These are phyloP conservation scores for Exophiala sideris DNA, from an alignment of 2,329 filamentous ascomycete genomes.

Conservation along the genomic window DNA sequence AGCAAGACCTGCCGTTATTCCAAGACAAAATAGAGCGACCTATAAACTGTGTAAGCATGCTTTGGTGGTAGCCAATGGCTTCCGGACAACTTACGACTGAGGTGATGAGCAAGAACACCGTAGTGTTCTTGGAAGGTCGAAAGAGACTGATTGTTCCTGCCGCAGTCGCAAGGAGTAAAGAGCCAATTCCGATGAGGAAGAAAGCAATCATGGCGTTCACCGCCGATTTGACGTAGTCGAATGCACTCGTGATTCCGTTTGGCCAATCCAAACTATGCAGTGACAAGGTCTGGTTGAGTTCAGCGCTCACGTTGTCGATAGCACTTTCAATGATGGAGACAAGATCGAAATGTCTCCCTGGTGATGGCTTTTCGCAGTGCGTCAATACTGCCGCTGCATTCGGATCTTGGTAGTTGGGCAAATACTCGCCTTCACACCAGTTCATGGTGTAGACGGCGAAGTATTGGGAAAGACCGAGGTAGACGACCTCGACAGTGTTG, in stretches of 20 bases:
- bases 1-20: background rate
- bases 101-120: background rate
- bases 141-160: background rate
- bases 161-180: background rate
- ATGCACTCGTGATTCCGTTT: constrained; percentile 3
- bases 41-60: background rate
- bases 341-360: background rate
- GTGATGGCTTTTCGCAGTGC: constrained; percentile 2
- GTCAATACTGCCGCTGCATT: background rate
- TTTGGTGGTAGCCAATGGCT: too few relatives aligned
- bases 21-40: background rate
- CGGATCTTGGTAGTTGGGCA: background rate
- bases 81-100: background rate
- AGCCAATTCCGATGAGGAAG: constrained; percentile 6
- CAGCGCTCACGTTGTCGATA: background rate
- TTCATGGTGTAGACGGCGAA: constrained; percentile 4
- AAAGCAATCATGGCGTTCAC: constrained; percentile 1
- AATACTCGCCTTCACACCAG: constrained; percentile 2
- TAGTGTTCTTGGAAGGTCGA: background rate
- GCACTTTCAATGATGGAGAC: constrained; percentile 2
- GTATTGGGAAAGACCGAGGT: background rate
- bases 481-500: background rate
- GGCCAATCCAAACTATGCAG: constrained; percentile 6
- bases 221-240: constrained; percentile 2
- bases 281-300: background rate